Conservation (phyloP, 169 alveolate species). For the Eimeria sp. region DNA sequence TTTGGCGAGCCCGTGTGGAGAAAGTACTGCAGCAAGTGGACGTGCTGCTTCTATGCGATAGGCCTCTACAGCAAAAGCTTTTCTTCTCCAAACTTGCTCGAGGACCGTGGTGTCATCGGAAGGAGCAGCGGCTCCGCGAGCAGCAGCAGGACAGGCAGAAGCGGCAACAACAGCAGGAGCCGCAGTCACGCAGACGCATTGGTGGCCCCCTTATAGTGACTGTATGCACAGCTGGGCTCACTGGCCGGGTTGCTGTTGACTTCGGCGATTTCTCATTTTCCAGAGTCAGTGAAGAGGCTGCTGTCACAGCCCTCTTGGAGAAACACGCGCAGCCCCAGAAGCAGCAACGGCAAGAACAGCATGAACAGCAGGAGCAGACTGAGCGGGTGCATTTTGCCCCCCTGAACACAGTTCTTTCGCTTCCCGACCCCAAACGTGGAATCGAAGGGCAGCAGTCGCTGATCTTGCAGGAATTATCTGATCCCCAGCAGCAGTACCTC, state of each 20-base stretch:
- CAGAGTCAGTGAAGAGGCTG: constrained; percentile 33
- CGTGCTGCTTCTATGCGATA: constrained; percentile 69
- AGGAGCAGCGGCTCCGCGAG: not conserved
- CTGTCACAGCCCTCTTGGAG: constrained; percentile 64
- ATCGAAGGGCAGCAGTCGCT: not conserved
- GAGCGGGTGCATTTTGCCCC: constrained; percentile 32
- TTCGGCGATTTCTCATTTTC: constrained; percentile 53
- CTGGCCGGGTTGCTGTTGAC: constrained; percentile 78
- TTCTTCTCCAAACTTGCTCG: constrained; percentile 38
- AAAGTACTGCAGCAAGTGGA: constrained; percentile 45
- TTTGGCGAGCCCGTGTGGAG: constrained; percentile 45
- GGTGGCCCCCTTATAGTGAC: constrained; percentile 69
- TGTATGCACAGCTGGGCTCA: constrained; percentile 75
- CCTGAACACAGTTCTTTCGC: not conserved
- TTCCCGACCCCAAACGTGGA: not conserved
- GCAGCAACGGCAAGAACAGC: constrained; percentile 6
- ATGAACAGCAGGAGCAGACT: not conserved
- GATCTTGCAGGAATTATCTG: not conserved
- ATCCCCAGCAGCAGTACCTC: constrained; percentile 49
- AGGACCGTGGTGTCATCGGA: not conserved
- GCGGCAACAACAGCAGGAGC: constrained; percentile 20
- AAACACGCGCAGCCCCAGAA: constrained; percentile 42
- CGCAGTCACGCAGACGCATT: not conserved
- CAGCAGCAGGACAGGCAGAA: not conserved
- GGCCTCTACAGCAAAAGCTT: constrained; percentile 67